Evolutionary conservation across 495 filamentous ascomycete species (phyloP), one percentile per base, ranked within the genome.

Genomic region (Neurospora sp.): DNA sequence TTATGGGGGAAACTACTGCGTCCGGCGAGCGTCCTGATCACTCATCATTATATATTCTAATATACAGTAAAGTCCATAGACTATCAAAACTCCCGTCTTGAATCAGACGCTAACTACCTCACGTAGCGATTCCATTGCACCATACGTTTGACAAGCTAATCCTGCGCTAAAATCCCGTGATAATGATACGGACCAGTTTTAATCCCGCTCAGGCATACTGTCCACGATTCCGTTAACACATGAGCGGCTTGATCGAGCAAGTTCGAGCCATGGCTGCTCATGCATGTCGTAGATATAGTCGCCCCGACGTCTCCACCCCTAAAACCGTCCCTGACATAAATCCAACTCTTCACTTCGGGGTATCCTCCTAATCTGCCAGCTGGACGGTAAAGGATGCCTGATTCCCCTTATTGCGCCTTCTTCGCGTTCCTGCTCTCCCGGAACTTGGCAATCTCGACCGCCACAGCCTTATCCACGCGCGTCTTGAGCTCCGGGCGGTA

Each of bases 401-500:
- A 21, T 28, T 59, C 9, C 54, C 45, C 28, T 74, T 66, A 73
- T 69, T 15, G 70, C 39, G 72, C 70, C 70, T 78, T 75, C 72
- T 77, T 74, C 43, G 75, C 77, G 69, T 79, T 80, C 59, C 85
- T 83, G 69, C 77, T 78, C 54, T 66, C 54, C 42, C 86, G 84
- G 74, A 89, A 88, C 78, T 89, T 92, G 74, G 85, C 83, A 70
- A 93, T 83, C 80, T 96, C 92, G 73, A 87, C 81, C 79, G 89
- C 81, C 4, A 98, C 92, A 37, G 86, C 91, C 75, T 91, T 89
- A 70, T 94, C 88, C 40, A 98, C 87, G 45, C 96, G 87, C 69
- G 87, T 85, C 83, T 93, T 92, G 78, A 99, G 83, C 79, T 95
- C 94, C 0, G 92, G 92, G 34, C 96, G 88, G 82, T 98, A 99